These are phyloP conservation scores for Pseudogymnoascus sp. DNA, from an alignment of 2,329 filamentous ascomycete genomes.

Conservation along the genomic window DNA sequence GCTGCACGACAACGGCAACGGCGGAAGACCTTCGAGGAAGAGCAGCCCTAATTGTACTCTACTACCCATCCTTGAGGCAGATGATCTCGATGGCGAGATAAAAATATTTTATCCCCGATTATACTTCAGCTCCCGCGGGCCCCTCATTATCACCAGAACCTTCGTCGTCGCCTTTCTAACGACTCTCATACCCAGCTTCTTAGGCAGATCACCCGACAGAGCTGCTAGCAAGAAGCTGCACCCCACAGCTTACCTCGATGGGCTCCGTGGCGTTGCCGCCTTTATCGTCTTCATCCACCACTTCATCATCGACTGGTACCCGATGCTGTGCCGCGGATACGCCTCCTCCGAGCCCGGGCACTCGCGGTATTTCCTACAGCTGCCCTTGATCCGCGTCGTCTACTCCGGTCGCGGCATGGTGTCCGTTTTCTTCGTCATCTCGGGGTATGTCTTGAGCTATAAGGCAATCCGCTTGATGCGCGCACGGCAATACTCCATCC, in stretches of 20 bases:
- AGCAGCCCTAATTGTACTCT: background rate
- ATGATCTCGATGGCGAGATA: background rate
- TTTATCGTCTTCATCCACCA: slow-evolving; percentile 38
- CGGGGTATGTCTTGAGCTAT: slow-evolving; percentile 40
- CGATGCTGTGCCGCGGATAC: background rate
- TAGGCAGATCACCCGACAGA: background rate
- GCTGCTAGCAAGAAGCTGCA: background rate
- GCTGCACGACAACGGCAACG: background rate
- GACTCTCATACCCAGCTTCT: background rate
- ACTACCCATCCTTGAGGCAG: background rate
- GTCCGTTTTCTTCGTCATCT: slow-evolving; percentile 45
- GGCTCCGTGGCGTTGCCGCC: slow-evolving; percentile 38
- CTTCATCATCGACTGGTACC: slow-evolving; percentile 28
- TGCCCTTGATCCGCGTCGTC: slow-evolving; percentile 38
- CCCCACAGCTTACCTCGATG: slow-evolving; percentile 38
- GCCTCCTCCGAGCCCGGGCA: background rate
- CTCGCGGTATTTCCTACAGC: slow-evolving; percentile 32
- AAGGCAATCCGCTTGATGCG: slow-evolving; percentile 38
- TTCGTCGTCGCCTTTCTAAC: background rate
- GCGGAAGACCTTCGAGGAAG: background rate
- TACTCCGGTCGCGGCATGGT: slow-evolving; percentile 42
- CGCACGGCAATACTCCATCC: slow-evolving; percentile 31
- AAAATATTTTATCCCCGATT: background rate
- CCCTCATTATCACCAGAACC: background rate
- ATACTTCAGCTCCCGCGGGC: background rate